A percentile compares a stretch with the other conserved stretches of the same genome.
Conservation (phyloP, 306 rosid genomes). For the Quercus glauca region DNA sequence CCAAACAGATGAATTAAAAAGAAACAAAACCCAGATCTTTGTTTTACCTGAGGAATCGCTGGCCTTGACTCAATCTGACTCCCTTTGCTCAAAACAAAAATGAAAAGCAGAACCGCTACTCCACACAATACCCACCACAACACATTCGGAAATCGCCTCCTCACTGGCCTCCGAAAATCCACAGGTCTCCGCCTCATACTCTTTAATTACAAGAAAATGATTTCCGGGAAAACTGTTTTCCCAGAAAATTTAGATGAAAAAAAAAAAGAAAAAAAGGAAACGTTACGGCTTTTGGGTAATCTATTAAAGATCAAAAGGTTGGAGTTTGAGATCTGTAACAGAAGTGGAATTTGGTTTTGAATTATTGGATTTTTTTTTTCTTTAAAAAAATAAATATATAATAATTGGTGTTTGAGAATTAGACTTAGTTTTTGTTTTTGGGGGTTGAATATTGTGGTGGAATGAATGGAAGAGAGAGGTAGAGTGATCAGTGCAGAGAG, state of each 20-base stretch:
- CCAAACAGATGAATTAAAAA: background rate
- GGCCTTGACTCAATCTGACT: constrained; percentile 77
- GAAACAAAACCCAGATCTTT: background rate
- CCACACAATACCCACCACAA: constrained; percentile 74
- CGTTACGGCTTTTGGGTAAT: background rate
- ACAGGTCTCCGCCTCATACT: constrained; percentile 76
- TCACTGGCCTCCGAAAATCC: constrained; percentile 77
- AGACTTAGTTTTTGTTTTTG: constrained; percentile 2
- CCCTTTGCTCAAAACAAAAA: constrained; percentile 66
- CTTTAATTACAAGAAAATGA: background rate
- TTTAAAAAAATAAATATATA: background rate
- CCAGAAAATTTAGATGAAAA: too few relatives aligned
- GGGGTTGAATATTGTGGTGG: constrained; percentile 1
- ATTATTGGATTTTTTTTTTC: background rate
- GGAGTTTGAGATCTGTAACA: constrained; percentile 24
- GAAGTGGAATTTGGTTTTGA: constrained; percentile 4
- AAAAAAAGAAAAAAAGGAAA: too few relatives aligned
- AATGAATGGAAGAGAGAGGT: constrained; percentile 14
- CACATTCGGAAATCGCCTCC: constrained; percentile 73
- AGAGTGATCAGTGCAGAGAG: background rate
- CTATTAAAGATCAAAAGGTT: constrained; percentile 13
- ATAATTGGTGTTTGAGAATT: constrained; percentile 14
- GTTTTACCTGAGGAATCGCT: constrained; percentile 49
- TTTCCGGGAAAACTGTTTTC: too few relatives aligned
- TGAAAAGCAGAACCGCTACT: constrained; percentile 63